Evolutionary conservation across 2,329 filamentous ascomycete genomes (phyloP).

Genomic region (Fonsecaea multimorphosa): DNA sequence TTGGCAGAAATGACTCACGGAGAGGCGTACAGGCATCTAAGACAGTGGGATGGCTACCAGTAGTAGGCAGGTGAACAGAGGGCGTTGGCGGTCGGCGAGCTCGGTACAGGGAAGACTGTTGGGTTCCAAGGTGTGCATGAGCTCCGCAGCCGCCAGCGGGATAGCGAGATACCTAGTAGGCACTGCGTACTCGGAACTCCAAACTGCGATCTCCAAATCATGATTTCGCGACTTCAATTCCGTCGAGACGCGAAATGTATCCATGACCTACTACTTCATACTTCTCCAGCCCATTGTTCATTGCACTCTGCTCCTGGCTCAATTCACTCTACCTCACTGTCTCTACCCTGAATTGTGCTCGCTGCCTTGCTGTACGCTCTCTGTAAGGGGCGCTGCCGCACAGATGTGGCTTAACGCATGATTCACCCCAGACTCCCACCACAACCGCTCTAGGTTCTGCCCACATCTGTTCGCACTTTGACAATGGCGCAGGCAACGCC

Average conservation of each 20-base stretch:
- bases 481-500: conserved; percentile 27
- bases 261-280: background rate
- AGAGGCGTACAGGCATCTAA: too few species aligned
- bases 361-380: background rate
- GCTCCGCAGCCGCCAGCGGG: too few species aligned
- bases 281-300: background rate
- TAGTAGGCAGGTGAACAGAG: too few species aligned
- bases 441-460: background rate
- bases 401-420: background rate
- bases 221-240: background rate
- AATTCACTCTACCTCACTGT: background rate
- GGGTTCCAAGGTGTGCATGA: too few species aligned
- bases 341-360: background rate
- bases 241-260: background rate
- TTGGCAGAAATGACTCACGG: too few species aligned
- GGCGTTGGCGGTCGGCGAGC: too few species aligned
- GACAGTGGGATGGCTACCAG: too few species aligned
- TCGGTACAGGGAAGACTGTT: too few species aligned
- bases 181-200: too few species aligned
- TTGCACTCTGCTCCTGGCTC: background rate
- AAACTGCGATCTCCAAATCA: background rate
- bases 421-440: background rate
- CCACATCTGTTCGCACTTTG: background rate
- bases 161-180: too few species aligned
- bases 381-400: background rate